Evolutionary conservation across 2,329 filamentous ascomycete genomes (phyloP).

Genomic region (Ceratocystis eucalypticola): DNA sequence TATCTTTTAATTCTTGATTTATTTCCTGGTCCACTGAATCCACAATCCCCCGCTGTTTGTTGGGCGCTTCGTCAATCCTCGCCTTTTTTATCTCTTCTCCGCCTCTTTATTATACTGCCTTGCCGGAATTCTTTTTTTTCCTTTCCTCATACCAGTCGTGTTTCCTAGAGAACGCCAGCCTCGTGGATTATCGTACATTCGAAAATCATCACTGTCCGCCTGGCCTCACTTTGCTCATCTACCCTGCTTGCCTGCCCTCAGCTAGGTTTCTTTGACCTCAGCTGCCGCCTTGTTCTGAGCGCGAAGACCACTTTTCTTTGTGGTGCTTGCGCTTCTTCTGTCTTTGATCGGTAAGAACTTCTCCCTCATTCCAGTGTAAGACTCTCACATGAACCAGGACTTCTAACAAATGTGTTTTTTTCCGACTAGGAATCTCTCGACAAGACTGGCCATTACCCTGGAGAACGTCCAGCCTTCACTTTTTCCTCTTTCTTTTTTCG

Average conservation of each 20-base stretch:
- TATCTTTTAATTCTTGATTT: conserved; percentile 3
- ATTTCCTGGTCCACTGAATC: neutral
- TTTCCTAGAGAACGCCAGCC: conserved; percentile 4
- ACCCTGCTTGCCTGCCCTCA: neutral
- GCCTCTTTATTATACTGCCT: neutral
- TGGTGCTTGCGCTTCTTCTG: neutral
- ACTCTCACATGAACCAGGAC: neutral
- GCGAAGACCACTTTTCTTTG: neutral
- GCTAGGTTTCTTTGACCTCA: neutral
- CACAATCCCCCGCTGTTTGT: neutral
- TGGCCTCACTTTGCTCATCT: neutral
- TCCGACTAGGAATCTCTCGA: neutral
- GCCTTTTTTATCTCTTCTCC: neutral
- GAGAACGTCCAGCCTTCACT: conserved; percentile 4
- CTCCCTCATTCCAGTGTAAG: neutral
- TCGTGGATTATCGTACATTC: neutral
- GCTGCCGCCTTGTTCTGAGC: neutral
- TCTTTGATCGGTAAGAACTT: neutral
- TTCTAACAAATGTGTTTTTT: neutral
- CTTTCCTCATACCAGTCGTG: neutral
- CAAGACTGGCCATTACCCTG: neutral
- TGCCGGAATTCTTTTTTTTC: neutral
- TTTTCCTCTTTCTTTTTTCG: conserved; percentile 11
- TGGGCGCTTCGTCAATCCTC: neutral
- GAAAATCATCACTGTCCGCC: neutral